Conservation (phyloP, 352 stramenopile species). For the Globisporangium barbulae region DNA sequence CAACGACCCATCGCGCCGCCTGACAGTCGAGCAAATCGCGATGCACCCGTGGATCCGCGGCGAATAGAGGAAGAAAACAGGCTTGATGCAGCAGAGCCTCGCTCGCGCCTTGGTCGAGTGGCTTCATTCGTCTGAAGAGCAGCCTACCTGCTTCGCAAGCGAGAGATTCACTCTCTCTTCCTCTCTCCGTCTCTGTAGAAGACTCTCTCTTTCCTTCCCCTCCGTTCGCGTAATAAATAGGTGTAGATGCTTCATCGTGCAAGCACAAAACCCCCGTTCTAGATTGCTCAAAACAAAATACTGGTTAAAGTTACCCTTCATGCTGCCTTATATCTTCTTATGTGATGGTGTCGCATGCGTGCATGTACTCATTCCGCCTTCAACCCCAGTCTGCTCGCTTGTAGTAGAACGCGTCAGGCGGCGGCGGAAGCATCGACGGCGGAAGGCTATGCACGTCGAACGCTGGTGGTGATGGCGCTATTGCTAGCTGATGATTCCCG, state of each 20-base stretch:
- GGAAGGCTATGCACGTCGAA: slow-evolving; percentile 34
- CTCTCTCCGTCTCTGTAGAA: background rate
- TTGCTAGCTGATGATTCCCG: background rate
- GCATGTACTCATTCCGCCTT: background rate
- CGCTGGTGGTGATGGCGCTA: background rate
- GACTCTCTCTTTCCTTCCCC: background rate
- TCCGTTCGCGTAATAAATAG: slow-evolving; percentile 26
- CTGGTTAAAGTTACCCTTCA: slow-evolving; percentile 8
- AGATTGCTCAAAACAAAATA: slow-evolving; percentile 19
- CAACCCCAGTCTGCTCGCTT: slow-evolving; percentile 57
- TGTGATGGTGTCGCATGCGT: background rate
- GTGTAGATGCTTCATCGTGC: slow-evolving; percentile 27
- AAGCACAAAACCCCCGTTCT: slow-evolving; percentile 20
- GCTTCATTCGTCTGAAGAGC: background rate
- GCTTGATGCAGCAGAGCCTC: background rate
- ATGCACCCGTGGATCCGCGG: slow-evolving; percentile 80
- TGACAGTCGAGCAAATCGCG: slow-evolving; percentile 83
- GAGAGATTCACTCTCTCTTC: background rate
- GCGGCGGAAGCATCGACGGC: slow-evolving; percentile 72
- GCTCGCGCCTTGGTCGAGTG: background rate
- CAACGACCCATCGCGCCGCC: slow-evolving; percentile 63
- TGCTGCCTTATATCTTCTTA: background rate
- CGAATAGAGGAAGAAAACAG: slow-evolving; percentile 29
- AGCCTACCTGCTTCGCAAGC: background rate
- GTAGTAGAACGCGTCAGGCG: slow-evolving; percentile 44